Evolutionary conservation across 345 rosid genomes (phyloP), one percentile per base, ranked within the genome.

Genomic region (Psidium friedrichsthalianum): DNA sequence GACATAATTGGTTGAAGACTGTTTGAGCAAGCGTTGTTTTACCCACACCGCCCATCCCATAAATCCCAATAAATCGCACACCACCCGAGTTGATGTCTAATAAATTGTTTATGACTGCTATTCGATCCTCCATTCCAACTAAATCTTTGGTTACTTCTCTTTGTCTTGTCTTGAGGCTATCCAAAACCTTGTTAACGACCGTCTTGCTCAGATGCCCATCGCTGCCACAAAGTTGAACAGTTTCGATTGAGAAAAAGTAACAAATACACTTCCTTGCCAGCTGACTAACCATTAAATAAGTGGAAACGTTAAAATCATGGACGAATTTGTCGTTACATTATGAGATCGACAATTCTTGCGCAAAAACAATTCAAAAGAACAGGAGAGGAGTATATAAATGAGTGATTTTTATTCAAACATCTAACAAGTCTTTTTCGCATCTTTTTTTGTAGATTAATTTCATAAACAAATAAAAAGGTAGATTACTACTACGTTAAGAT

Each of bases 71-170:
- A 11, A 57, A 15, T 3, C 6, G 29, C 64, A 57, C 64, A 57
- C 2, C 27, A 4, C 0, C 2, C 0, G 27, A 56, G 27, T 9
- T 2, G 13, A 22, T 4, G 13, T 56, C 14, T 10, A 56, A 24
- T 56, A 56, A 56, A 9, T 56, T 55, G 24, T 55, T 24, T 24
- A 56, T 56, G 61, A 27, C 61, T 24, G 61, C 61, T 56, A 24
- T 24, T 21, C 25, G 27, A 56, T 24, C 27, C 27, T 56, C 27
- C 27, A 9, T 24, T 24, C 61, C 61, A 2, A 56, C 61, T 56
- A 56, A 56, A 56, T 56, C 13, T 24, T 56, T 1, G 6, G 27
- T 24, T 12, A 56, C 61, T 10, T 24, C 11, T 56, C 27, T 56
- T 10, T 4, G 61, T 3, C 10, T 56, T 56, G 25, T 56, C 27